Base-by-base conservation (phyloP, 331 rosid species). In the Arachis monticola region DNA sequence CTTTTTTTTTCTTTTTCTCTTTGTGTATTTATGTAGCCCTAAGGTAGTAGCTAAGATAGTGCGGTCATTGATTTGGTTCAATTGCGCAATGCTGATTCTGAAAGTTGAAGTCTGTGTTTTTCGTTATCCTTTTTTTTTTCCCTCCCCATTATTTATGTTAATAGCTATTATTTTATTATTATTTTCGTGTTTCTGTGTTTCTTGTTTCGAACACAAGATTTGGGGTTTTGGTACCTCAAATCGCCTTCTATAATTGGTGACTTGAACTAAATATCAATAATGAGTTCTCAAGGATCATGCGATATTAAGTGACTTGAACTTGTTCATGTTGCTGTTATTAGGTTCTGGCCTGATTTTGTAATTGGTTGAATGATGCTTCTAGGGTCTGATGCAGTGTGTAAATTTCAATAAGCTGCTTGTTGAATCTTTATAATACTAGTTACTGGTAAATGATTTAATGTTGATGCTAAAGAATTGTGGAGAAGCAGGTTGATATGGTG, bases 321-420 rank as follows among this genome's bases (percentile, higher is more conserved):
- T 50, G 51, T 42, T 74, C 61, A 27, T 74, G 53, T 44, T 61
- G 42, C 65, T 64, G 10, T 47, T 57, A 63, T 35, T 35, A 32
- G 38, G 14, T 35, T 75, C 60, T 46, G 41, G 67, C 60, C 60
- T 8, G 32, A 45, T 44, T 45, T 40, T 1, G 30, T 64, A 1
- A 35, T 35, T 35, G 40, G 40, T 44, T 10, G 50, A 53, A 41
- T 79, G 70, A 48, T 66, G 6, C 41, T 73, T 41, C 9, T 55
- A 35, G 47, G 17, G 64, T 68, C 72, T 52, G 58, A 51, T 73
- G 44, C 40, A 51, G n/a, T 35, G 69, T 73, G 44, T 46, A 66
- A 8, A 31, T 63, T 17, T 81, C n/a, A 40, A 12, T 35, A 8
- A 48, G 78, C 45, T 65, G 59, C 31, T 5, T 32, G 31, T 45